Evolutionary conservation across 169 alveolate genomes (phyloP), one percentile per base, ranked within the genome.

Genomic region (Babesia microti): DNA sequence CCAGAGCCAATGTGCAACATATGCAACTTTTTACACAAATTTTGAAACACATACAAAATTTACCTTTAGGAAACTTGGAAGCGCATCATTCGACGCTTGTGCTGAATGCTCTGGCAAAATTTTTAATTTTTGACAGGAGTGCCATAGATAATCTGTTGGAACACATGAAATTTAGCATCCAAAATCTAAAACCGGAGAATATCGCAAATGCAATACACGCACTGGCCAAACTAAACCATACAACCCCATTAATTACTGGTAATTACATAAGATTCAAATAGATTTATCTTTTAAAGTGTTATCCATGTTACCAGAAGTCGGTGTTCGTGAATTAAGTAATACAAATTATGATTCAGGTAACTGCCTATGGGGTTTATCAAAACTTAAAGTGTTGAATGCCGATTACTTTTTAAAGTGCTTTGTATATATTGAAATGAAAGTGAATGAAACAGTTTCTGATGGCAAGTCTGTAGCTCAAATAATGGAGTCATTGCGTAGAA

Each of bases 41-140:
- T 14, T 6, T 41, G 52, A 36, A 34, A 21, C 33, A 54, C 14
- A 54, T 65, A 1, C 22, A 29, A 11, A 28, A 44, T 17, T 36
- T 65, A 33, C 28, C 42, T n/a, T 56, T 22, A 14, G 59, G 55
- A 0, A 54, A 65, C 63, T 53, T 65, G 19, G 58, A 65, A 21
- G 32, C 59, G 22, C 69, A 56, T 43, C 65, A 36, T 7, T 54
- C 55, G 7, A 68, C 76, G 14, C 68, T 65, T 37, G 76, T 55
- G 34, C 42, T 65, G 42, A 46, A 65, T 26, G 46, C 66, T 9
- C 45, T 65, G 7, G 66, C 76, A 3, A 35, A 23, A 17, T 58
- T 65, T 29, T 32, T 41, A 21, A 17, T 11, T n/a, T 46, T 15
- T 19, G 56, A 55, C 36, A 21, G 22, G 1, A 28, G 18, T 0